phyloP scores from a whole-genome alignment of 805 yeast species.

The Cyberlindnera saturnus region DNA sequence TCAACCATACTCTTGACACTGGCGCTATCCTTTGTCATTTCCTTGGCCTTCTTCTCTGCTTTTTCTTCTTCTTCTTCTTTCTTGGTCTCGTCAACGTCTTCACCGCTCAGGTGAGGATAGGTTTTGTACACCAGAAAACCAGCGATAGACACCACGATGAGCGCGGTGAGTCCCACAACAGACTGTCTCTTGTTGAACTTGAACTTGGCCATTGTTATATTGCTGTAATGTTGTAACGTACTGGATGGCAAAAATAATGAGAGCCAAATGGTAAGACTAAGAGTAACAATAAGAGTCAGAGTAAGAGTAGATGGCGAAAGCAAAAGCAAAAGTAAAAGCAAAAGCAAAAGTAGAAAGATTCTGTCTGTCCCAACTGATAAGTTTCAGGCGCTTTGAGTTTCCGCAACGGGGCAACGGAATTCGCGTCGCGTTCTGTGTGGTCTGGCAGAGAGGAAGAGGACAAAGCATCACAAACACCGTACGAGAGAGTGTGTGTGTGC shows the following conservation, averaged over 20 bases:
- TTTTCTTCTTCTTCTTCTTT: neutral
- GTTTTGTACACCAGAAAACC: slow-evolving; percentile 15
- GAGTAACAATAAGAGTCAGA: too few relatives aligned
- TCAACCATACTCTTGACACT: too few relatives aligned
- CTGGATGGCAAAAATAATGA: too few relatives aligned
- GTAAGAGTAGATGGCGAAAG: too few relatives aligned
- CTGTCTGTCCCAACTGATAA: too few relatives aligned
- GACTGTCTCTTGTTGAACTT: slow-evolving; percentile 12
- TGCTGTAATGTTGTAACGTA: neutral
- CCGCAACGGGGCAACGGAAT: slow-evolving; percentile 4
- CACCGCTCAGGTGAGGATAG: slow-evolving; percentile 10
- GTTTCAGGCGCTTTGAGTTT: slow-evolving; percentile 5
- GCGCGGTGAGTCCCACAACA: slow-evolving; percentile 7
- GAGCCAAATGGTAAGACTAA: too few relatives aligned
- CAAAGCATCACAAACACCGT: slow-evolving; percentile 9
- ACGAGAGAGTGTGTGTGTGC: slow-evolving; percentile 12
- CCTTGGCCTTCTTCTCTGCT: neutral
- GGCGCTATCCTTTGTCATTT: neutral
- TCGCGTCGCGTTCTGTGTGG: neutral
- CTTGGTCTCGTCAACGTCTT: slow-evolving; percentile 1
- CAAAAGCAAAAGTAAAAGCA: too few relatives aligned
- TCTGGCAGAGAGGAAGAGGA: neutral
- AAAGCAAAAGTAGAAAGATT: too few relatives aligned
- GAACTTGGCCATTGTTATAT: slow-evolving; percentile 7
- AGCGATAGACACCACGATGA: slow-evolving; percentile 11